phyloP scores from a whole-genome alignment of 1,139 yeast species.

The Casaregolazyma lundiana region DNA sequence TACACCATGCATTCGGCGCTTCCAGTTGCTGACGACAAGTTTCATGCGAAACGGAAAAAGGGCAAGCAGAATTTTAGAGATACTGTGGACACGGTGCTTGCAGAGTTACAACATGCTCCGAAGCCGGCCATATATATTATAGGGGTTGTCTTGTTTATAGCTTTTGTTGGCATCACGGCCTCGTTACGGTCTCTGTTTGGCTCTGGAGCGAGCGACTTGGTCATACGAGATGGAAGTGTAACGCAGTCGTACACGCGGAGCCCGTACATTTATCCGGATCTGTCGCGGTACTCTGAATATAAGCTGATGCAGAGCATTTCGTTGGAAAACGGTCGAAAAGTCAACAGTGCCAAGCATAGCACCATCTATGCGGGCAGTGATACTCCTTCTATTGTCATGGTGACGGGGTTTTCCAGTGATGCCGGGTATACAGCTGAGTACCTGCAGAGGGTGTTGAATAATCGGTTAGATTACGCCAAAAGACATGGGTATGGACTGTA shows the following conservation, averaged over 20 bases:
- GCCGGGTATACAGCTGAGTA: slow-evolving; percentile 49
- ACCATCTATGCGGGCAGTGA: slow-evolving; percentile 18
- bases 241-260: slow-evolving; percentile 19
- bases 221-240: slow-evolving; percentile 24
- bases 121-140: slow-evolving; percentile 1
- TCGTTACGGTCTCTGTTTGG: slow-evolving; percentile 10
- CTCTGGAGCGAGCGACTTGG: slow-evolving; percentile 9
- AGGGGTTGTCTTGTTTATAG: slow-evolving; percentile 4
- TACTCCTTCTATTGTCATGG: slow-evolving; percentile 25
- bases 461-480: slow-evolving; percentile 80
- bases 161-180: slow-evolving; percentile 2
- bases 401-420: slow-evolving; percentile 28
- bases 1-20: slow-evolving; percentile 25
- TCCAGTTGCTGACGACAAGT: slow-evolving; percentile 18
- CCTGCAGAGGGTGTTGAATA: slow-evolving; percentile 64
- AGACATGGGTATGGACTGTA: slow-evolving; percentile 70
- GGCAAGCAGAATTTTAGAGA: background rate
- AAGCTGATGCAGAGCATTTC: slow-evolving; percentile 28
- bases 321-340: slow-evolving; percentile 24
- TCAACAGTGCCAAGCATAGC: slow-evolving; percentile 24
- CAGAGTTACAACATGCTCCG: slow-evolving; percentile 6
- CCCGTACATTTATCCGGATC: slow-evolving; percentile 28
- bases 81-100: slow-evolving; percentile 1
- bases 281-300: slow-evolving; percentile 26
- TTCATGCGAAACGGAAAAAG: slow-evolving; percentile 8